Evolutionary conservation across 2,329 filamentous ascomycete genomes (phyloP).

Genomic region (Aspergillus terreus): DNA sequence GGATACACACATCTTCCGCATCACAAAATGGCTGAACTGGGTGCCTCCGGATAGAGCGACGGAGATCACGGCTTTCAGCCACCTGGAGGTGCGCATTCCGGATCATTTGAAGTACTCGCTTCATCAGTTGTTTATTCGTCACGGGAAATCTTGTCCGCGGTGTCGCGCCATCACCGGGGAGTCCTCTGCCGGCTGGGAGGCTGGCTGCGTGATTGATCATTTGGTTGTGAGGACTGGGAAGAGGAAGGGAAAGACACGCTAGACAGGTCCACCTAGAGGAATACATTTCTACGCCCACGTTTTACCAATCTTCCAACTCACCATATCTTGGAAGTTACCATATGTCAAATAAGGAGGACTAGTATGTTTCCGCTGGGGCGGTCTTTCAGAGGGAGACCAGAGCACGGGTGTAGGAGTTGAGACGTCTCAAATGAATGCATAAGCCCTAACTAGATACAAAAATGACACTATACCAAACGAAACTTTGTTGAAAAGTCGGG

Average conservation of each 20-base stretch:
- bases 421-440: too few species aligned
- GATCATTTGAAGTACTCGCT: constrained; percentile 62
- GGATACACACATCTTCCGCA: constrained; percentile 64
- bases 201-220: constrained; percentile 63
- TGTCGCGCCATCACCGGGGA: constrained; percentile 60
- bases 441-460: too few species aligned
- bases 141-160: constrained; percentile 59
- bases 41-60: constrained; percentile 48
- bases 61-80: constrained; percentile 51
- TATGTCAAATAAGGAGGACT: too few species aligned
- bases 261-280: neutral
- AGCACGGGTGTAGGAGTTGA: too few species aligned
- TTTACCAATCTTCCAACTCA: too few species aligned
- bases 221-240: constrained; percentile 56
- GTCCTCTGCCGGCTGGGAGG: constrained; percentile 60
- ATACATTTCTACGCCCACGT: too few species aligned
- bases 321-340: too few species aligned
- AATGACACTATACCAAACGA: too few species aligned
- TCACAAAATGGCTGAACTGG: constrained; percentile 61
- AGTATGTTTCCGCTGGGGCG: too few species aligned
- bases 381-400: too few species aligned
- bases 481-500: too few species aligned
- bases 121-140: constrained; percentile 59
- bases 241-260: constrained; percentile 33
- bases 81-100: constrained; percentile 59